Evolutionary conservation across 345 rosid genomes (phyloP).

Genomic region (Microthlaspi erraticum): DNA sequence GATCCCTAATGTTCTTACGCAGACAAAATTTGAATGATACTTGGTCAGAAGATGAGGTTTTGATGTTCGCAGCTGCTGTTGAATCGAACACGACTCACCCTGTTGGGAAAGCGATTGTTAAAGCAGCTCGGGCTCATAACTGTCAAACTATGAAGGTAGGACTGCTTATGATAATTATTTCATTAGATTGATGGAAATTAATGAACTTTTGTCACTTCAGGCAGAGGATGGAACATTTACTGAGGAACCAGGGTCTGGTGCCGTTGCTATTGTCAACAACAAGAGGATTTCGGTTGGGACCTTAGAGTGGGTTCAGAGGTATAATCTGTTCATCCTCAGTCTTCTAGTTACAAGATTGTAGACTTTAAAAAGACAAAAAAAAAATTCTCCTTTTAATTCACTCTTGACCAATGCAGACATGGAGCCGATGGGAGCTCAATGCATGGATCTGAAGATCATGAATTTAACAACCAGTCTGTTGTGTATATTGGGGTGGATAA

Average conservation of each 20-base stretch:
- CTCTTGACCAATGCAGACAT: slow-evolving; percentile 55
- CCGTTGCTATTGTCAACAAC: slow-evolving; percentile 66
- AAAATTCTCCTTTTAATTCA: slow-evolving; percentile 7
- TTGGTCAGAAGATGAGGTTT: slow-evolving; percentile 75
- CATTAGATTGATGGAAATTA: slow-evolving; percentile 20
- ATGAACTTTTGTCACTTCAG: slow-evolving; percentile 47
- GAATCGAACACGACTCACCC: slow-evolving; percentile 95
- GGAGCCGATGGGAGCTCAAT: slow-evolving; percentile 63
- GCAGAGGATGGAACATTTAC: slow-evolving; percentile 78
- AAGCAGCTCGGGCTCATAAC: slow-evolving; percentile 69
- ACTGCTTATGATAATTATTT: slow-evolving; percentile 3
- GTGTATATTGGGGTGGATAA: slow-evolving; percentile 84
- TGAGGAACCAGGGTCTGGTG: slow-evolving; percentile 98
- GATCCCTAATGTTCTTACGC: slow-evolving; percentile 43
- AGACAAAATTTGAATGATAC: slow-evolving; percentile 49
- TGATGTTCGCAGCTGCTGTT: slow-evolving; percentile 87
- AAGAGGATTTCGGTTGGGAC: slow-evolving; percentile 88
- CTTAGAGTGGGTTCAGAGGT: slow-evolving; percentile 90
- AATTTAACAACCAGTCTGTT: slow-evolving; percentile 67
- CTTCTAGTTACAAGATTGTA: neutral
- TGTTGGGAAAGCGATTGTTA: slow-evolving; percentile 89
- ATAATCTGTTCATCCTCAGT: slow-evolving; percentile 33
- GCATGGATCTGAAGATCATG: slow-evolving; percentile 55
- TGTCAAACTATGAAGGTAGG: slow-evolving; percentile 62
- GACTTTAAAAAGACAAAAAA: neutral